Conservation (phyloP, 495 filamentous ascomycete species). For the Eremomyces bilateralis region DNA sequence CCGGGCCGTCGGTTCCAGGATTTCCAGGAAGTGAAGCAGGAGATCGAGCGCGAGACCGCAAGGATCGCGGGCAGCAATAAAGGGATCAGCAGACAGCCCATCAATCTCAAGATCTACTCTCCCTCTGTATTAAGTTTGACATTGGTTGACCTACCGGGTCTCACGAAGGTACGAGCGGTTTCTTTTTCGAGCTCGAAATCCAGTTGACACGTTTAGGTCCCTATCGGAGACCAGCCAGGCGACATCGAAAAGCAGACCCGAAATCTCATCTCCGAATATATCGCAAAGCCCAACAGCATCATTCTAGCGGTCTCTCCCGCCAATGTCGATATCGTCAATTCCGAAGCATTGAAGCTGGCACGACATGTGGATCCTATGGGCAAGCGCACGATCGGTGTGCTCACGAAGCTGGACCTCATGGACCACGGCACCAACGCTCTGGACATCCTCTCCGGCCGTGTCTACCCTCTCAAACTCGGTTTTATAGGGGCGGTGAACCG, state of each 20-base stretch:
- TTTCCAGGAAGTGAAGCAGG: conserved; percentile 78
- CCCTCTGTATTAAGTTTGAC: conserved; percentile 93
- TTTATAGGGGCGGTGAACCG: conserved; percentile 98
- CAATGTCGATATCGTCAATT: conserved; percentile 97
- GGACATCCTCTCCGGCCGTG: conserved; percentile 85
- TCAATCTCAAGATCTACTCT: conserved; percentile 97
- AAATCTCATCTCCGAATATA: conserved; percentile 93
- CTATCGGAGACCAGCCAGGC: conserved; percentile 91
- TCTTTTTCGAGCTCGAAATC: too few relatives aligned
- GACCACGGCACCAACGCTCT: conserved; percentile 97
- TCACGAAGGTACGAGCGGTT: conserved; percentile 56
- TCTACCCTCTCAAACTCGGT: conserved; percentile 91
- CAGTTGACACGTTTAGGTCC: conserved; percentile 31
- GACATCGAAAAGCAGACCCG: conserved; percentile 99
- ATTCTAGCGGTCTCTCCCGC: conserved; percentile 91
- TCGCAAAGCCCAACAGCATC: conserved; percentile 97
- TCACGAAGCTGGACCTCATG: conserved; percentile 97
- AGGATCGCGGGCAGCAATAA: conserved; percentile 95
- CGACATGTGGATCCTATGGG: conserved; percentile 93
- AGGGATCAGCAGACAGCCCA: conserved; percentile 91
- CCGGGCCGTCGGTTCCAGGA: conserved; percentile 78
- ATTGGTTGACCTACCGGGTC: conserved; percentile 81
- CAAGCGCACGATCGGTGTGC: conserved; percentile 82
- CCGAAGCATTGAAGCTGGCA: conserved; percentile 90
- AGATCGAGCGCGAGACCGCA: conserved; percentile 92